A percentile compares a stretch with the other conserved stretches of the same genome.
These are phyloP conservation scores for Aegilops sharonensis DNA, from an alignment of 176 grass and related monocot species.

Conservation along the genomic window DNA sequence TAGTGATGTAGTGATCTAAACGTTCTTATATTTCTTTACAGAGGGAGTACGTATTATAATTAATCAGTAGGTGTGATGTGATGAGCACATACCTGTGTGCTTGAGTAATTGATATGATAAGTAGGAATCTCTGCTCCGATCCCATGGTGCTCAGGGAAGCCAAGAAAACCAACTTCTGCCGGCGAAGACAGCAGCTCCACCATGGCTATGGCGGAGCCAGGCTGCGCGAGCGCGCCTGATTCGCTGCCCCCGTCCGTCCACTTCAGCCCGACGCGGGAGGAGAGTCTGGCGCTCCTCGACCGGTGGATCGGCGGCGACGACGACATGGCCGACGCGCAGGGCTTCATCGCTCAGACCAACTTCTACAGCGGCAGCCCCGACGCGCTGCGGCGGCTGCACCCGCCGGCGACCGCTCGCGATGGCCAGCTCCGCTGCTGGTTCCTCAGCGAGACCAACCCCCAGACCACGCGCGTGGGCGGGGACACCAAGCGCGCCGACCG, in stretches of 20 bases:
- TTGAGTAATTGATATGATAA: too few species aligned
- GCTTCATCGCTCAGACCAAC: not conserved
- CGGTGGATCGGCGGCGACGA: not conserved
- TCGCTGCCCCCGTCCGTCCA: not conserved
- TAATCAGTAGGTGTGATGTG: too few species aligned
- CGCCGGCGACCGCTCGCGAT: not conserved
- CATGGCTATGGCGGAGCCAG: not conserved
- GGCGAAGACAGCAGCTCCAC: not conserved
- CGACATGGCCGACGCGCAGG: not conserved
- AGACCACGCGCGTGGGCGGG: not conserved
- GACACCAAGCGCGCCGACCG: too few species aligned
- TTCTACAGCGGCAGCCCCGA: slow-evolving; percentile 14
- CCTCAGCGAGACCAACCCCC: not conserved
- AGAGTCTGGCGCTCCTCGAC: not conserved
- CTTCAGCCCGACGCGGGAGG: slow-evolving; percentile 3
- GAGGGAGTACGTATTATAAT: too few species aligned
- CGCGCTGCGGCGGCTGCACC: not conserved
- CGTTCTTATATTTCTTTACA: too few species aligned
- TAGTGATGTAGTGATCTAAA: too few species aligned
- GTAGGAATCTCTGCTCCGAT: too few species aligned
- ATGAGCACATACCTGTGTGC: too few species aligned
- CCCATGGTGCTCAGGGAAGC: not conserved
- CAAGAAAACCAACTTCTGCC: not conserved
- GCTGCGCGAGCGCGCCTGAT: too few species aligned
- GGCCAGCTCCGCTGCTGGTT: not conserved